phyloP scores from a whole-genome alignment of 1,284 basidiomycete species.

The Nidula niveotomentosa region DNA sequence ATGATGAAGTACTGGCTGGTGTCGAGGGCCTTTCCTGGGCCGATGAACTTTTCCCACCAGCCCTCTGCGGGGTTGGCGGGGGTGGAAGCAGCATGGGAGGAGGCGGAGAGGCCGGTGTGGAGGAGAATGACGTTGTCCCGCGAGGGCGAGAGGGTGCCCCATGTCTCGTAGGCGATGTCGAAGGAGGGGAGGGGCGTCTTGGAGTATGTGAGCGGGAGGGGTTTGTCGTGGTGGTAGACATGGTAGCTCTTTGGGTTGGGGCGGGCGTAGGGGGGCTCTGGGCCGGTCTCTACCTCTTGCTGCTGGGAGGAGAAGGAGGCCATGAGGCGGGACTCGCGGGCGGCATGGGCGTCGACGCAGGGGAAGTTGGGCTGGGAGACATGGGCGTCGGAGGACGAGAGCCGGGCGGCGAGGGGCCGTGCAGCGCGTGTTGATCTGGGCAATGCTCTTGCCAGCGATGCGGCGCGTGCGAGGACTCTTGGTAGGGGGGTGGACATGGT shows the following conservation, averaged over 20 bases:
- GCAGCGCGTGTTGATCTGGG: not conserved
- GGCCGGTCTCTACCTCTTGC: slow-evolving; percentile 48
- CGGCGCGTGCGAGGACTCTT: too few species aligned
- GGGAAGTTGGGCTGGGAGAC: slow-evolving; percentile 53
- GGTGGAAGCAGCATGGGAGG: slow-evolving; percentile 92
- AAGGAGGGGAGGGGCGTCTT: slow-evolving; percentile 72
- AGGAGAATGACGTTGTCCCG: slow-evolving; percentile 94
- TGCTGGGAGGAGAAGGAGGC: slow-evolving; percentile 12
- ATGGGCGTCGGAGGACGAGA: slow-evolving; percentile 1
- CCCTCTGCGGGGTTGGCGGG: slow-evolving; percentile 79
- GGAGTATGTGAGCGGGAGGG: slow-evolving; percentile 78
- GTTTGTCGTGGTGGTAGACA: slow-evolving; percentile 58
- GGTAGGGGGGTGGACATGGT: too few species aligned
- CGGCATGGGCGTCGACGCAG: slow-evolving; percentile 75
- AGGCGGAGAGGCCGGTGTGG: slow-evolving; percentile 95
- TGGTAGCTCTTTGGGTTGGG: slow-evolving; percentile 71
- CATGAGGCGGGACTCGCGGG: slow-evolving; percentile 55
- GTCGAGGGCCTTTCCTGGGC: slow-evolving; percentile 92
- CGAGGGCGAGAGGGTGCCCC: slow-evolving; percentile 83
- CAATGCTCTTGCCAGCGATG: slow-evolving; percentile 3
- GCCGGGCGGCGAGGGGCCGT: slow-evolving; percentile 6
- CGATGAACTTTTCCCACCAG: slow-evolving; percentile 99
- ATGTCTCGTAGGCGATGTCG: slow-evolving; percentile 96
- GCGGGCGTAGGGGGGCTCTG: slow-evolving; percentile 77
- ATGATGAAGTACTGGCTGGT: slow-evolving; percentile 93